phyloP scores from a whole-genome alignment of 371 early-diverging fungal genomes.

The Mortierella sp. region DNA sequence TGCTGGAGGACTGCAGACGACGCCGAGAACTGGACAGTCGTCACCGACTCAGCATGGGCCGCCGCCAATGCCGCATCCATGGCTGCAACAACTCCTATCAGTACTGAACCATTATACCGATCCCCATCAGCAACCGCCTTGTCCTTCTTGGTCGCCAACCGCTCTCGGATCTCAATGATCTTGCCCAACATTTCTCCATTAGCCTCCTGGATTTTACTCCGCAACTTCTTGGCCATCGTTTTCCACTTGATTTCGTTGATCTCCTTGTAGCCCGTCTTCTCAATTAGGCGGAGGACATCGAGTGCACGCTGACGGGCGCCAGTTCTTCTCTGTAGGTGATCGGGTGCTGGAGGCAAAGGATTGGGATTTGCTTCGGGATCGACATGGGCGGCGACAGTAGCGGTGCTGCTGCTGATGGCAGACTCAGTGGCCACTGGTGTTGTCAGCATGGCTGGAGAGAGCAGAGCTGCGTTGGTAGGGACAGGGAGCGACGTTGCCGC shows the following conservation, averaged over 20 bases:
- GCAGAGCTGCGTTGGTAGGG: constrained; percentile 16
- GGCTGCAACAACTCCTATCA: background rate
- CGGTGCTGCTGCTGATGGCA: background rate
- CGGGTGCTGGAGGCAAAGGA: constrained; percentile 38
- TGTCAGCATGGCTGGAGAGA: background rate
- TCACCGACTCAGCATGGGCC: constrained; percentile 3
- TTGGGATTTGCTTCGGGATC: background rate
- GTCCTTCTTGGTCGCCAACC: constrained; percentile 3
- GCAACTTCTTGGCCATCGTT: constrained; percentile 41
- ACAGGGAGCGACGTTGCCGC: constrained; percentile 26
- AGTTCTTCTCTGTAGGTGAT: constrained; percentile 47
- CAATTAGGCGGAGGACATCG: constrained; percentile 50
- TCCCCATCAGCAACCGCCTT: background rate
- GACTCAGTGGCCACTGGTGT: background rate
- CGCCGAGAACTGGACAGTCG: background rate
- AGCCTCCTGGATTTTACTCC: constrained; percentile 45
- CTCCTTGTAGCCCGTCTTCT: constrained; percentile 44
- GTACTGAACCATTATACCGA: background rate
- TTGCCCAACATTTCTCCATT: constrained; percentile 46
- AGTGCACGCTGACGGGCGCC: constrained; percentile 51
- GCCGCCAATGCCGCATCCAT: constrained; percentile 9
- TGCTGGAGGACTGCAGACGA: background rate
- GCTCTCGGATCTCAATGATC: constrained; percentile 44
- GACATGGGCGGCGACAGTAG: background rate
- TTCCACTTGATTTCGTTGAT: constrained; percentile 52